A percentile compares a stretch with the other conserved stretches of the same genome.
Conservation (phyloP, 345 rosid genomes). For the Populus euphratica region DNA sequence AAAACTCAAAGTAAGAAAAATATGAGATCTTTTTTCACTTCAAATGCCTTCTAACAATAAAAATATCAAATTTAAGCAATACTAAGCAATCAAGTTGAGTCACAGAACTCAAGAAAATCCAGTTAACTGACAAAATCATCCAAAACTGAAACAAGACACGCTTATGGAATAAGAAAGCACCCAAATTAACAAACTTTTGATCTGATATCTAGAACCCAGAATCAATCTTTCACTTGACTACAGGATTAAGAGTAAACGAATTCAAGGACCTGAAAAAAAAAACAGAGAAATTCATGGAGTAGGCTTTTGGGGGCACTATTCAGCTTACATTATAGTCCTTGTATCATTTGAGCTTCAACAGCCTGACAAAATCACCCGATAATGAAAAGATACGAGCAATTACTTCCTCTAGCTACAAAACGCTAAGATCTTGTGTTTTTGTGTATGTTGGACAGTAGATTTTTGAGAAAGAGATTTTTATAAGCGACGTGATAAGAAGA, state of each 20-base stretch:
- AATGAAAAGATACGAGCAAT: too few relatives aligned
- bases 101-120: not conserved
- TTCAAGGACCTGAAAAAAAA: too few relatives aligned
- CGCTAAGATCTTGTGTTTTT: too few relatives aligned
- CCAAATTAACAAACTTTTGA: not conserved
- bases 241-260: not conserved
- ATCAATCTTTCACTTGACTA: not conserved
- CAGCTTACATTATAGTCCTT: too few relatives aligned
- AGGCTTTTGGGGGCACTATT: too few relatives aligned
- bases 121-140: not conserved
- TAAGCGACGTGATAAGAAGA: too few relatives aligned
- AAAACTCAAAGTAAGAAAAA: slow-evolving; percentile 2
- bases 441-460: too few relatives aligned
- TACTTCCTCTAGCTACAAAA: too few relatives aligned
- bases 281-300: too few relatives aligned
- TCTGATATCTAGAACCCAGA: not conserved
- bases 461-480: too few relatives aligned
- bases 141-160: not conserved
- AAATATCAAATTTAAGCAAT: not conserved
- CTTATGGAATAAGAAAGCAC: not conserved
- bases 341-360: too few relatives aligned
- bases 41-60: not conserved
- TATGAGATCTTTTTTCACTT: not conserved
- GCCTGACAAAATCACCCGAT: too few relatives aligned
- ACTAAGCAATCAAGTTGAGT: not conserved